Evolutionary conservation across 1,284 basidiomycete species (phyloP).

Genomic region (Ceratorhiza oryzae-sativae): DNA sequence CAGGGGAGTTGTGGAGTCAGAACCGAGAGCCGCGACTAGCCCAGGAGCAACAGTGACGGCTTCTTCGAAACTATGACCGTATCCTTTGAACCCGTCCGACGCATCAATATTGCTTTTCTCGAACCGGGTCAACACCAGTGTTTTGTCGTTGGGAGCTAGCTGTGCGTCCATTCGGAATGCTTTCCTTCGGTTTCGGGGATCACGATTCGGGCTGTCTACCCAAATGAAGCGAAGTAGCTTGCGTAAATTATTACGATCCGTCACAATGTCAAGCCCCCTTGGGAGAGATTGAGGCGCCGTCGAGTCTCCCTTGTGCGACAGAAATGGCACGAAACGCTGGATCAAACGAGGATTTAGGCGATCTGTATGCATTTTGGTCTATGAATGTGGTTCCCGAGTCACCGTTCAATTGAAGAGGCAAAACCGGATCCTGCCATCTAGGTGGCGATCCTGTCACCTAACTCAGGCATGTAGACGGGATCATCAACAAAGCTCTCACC

Average conservation of each 20-base stretch:
- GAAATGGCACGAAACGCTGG: conserved; percentile 19
- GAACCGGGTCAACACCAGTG: conserved; percentile 8
- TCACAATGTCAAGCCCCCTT: conserved; percentile 15
- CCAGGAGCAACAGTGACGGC: neutral
- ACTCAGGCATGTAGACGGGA: no score
- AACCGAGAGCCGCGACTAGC: neutral
- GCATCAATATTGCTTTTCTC: neutral
- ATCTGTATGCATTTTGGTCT: conserved; percentile 21
- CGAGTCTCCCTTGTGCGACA: neutral
- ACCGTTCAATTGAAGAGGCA: conserved; percentile 10
- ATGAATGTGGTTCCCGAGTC: conserved; percentile 20
- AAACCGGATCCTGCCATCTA: neutral
- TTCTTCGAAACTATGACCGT: conserved; percentile 24
- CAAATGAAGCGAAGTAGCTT: conserved; percentile 26
- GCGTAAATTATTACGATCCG: conserved; percentile 22
- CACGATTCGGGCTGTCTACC: conserved; percentile 13
- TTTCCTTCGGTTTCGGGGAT: neutral
- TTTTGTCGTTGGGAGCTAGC: conserved; percentile 21
- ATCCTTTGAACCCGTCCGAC: conserved; percentile 3
- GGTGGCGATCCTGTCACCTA: neutral
- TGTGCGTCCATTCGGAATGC: conserved; percentile 27
- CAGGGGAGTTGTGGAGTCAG: neutral
- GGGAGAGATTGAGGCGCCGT: neutral
- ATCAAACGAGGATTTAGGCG: conserved; percentile 4
- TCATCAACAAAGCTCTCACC: conserved; percentile 3